Conservation (phyloP, 2,329 filamentous ascomycete species). For the Blastomyces gilchristii region DNA sequence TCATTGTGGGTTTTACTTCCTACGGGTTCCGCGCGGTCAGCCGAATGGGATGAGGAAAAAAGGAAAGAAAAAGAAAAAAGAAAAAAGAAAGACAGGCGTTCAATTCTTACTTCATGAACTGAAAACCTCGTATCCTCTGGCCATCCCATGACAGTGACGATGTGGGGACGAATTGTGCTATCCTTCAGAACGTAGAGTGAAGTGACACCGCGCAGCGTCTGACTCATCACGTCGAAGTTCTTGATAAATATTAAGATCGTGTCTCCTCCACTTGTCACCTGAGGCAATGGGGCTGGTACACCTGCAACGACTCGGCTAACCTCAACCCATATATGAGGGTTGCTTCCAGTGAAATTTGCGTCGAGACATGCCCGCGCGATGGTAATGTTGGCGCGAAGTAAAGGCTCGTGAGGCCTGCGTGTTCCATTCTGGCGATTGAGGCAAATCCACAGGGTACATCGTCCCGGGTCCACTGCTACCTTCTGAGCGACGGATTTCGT, state of each 20-base stretch:
- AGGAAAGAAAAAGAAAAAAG: neutral
- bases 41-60: no score
- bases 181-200: neutral
- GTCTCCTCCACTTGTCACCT: neutral
- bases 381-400: neutral
- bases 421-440: conserved; percentile 4
- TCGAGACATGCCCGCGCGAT: neutral
- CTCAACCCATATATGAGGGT: neutral
- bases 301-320: neutral
- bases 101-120: neutral
- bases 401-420: neutral
- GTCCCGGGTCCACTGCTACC: neutral
- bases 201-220: conserved; percentile 1
- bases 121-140: neutral
- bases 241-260: conserved; percentile 6
- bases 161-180: neutral
- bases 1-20: conserved; percentile 6
- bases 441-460: neutral
- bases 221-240: conserved; percentile 5
- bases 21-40: neutral
- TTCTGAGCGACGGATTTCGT: neutral
- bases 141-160: conserved; percentile 2
- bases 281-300: neutral
- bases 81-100: neutral
- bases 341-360: neutral